phyloP scores from a whole-genome alignment of 2,329 filamentous ascomycete genomes.

The Cladosporium sp. region DNA sequence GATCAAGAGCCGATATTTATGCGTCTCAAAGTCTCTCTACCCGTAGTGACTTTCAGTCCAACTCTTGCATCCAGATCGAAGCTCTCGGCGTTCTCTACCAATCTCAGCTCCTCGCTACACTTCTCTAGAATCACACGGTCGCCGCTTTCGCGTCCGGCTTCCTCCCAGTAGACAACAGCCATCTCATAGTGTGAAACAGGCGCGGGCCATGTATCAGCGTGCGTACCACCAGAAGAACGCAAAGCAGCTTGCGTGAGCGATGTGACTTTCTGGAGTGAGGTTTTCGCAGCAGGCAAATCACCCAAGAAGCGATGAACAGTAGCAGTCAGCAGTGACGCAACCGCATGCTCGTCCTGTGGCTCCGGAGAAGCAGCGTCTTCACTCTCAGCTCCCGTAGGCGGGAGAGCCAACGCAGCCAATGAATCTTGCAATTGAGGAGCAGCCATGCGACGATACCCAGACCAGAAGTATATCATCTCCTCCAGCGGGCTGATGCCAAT shows the following conservation, averaged over 20 bases:
- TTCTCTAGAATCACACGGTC: constrained; percentile 51
- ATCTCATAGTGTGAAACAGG: constrained; percentile 83
- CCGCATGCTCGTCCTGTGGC: constrained; percentile 59
- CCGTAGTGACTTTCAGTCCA: constrained; percentile 68
- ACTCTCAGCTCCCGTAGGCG: constrained; percentile 21
- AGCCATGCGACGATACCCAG: constrained; percentile 78
- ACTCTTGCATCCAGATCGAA: constrained; percentile 71
- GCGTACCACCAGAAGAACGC: not conserved
- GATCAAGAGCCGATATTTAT: constrained; percentile 18
- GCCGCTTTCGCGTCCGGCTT: constrained; percentile 43
- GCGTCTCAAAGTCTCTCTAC: constrained; percentile 57
- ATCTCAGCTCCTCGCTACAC: constrained; percentile 62
- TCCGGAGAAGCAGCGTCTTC: constrained; percentile 20
- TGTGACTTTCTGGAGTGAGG: constrained; percentile 61
- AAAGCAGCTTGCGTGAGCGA: constrained; percentile 45
- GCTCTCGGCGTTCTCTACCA: constrained; percentile 64
- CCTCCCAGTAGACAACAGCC: constrained; percentile 74
- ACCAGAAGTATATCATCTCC: constrained; percentile 95
- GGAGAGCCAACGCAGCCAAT: constrained; percentile 62
- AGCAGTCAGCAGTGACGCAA: constrained; percentile 63
- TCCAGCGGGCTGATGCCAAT: constrained; percentile 75
- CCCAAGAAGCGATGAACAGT: constrained; percentile 63
- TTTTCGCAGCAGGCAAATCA: constrained; percentile 56
- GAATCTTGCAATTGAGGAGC: constrained; percentile 60
- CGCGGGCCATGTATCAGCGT: constrained; percentile 61